Evolutionary conservation across 2,329 filamentous ascomycete genomes (phyloP), one percentile per base, ranked within the genome.

Genomic region (Ophiostoma sp.): DNA sequence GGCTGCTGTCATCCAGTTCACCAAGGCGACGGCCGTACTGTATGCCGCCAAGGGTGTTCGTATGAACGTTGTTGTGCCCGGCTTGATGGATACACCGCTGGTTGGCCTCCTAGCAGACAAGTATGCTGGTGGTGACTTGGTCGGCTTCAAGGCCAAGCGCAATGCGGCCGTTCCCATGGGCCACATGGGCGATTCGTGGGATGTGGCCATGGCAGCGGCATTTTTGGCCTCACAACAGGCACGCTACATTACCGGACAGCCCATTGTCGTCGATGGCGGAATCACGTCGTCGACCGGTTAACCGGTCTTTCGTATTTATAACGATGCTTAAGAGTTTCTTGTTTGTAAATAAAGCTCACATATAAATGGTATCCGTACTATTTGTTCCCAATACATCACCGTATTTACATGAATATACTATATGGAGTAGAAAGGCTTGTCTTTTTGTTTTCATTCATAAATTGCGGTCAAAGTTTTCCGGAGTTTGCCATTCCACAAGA

Each of bases 221-320:
- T 70, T 70, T 33, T 12, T 70, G 52, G 52, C 69, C 15, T 70
- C 69, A 2, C n/a, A 70, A 22, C 50, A 70, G 52, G 69, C 69
- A 0, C 69, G 69, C 22, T 70, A 70, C 52, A 70, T 70, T 28
- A 70, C 69, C 11, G 69, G 69, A 2, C 69, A 70, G 52, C n/a
- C 33, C 33, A 70, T 70, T 61, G 52, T 70, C 48, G 69, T 70
- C 31, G 69, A 70, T 7, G 69, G 69, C 2, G 69, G 69, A 15
- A 61, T 70, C 31, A 70, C 69, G 17, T 70, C 69, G 33, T 70
- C 69, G 9, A 63, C 59, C 19, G 59, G 59, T 22, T 63, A 39
- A 5, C 2, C n/a, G n/a, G n/a, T n/a, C n/a, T n/a, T n/a, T n/a
- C n/a, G n/a, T n/a, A n/a, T n/a, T n/a, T n/a, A n/a, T n/a, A n/a